Evolutionary conservation across 2,329 filamentous ascomycete species (phyloP).

Genomic region (Xylaria sp.): DNA sequence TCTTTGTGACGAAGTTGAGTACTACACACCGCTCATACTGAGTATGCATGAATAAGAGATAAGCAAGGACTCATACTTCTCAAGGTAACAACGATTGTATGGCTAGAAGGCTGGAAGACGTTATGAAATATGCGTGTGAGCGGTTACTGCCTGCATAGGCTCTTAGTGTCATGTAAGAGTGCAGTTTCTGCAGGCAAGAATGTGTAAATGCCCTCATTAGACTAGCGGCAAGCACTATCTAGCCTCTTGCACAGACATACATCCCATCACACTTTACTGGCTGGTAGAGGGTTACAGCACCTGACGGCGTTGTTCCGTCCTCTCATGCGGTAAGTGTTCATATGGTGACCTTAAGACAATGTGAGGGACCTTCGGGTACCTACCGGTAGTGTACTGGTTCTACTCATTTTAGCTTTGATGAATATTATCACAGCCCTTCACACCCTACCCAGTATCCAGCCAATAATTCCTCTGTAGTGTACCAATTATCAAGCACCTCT

Average conservation of each 20-base stretch:
- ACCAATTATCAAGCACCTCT: background rate
- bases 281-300: background rate
- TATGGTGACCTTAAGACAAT: background rate
- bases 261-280: background rate
- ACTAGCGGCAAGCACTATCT: background rate
- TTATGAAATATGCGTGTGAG: background rate
- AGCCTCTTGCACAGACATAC: background rate
- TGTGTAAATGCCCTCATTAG: slow-evolving; percentile 4
- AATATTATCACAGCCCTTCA: slow-evolving; percentile 3
- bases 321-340: background rate
- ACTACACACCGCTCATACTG: slow-evolving; percentile 1
- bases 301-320: slow-evolving; percentile 3
- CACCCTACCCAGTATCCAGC: background rate
- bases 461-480: background rate
- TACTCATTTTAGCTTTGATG: slow-evolving; percentile 10
- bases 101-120: background rate
- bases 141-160: background rate
- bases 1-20: background rate
- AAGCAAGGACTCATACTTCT: background rate
- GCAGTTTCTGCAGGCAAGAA: background rate
- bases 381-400: background rate
- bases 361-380: background rate
- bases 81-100: background rate
- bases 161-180: background rate
- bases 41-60: no score